Percentiles rank a stretch among this genome's conserved stretches.
These are phyloP conservation scores for Tripidium arundinaceum DNA, from an alignment of 202 grass and related monocot genomes.

Conservation along the genomic window DNA sequence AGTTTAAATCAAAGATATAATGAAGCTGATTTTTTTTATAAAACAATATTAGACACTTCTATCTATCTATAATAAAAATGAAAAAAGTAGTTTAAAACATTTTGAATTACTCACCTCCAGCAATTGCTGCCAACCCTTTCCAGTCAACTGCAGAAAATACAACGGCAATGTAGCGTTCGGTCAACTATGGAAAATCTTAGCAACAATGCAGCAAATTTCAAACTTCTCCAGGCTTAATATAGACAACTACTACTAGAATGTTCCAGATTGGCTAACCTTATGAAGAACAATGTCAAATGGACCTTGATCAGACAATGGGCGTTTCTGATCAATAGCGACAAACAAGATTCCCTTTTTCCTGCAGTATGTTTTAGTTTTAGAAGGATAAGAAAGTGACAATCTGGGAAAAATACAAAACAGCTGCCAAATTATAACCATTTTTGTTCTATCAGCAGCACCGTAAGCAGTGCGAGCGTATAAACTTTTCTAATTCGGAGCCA, in stretches of 20 bases:
- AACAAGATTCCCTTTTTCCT: slow-evolving; percentile 86
- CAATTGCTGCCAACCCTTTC: slow-evolving; percentile 76
- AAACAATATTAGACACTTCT: slow-evolving; percentile 5
- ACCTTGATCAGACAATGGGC: slow-evolving; percentile 67
- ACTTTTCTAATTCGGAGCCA: neutral
- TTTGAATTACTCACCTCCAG: slow-evolving; percentile 65
- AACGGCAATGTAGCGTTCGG: neutral
- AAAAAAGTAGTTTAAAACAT: slow-evolving; percentile 26
- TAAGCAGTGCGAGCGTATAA: neutral
- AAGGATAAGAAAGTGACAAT: slow-evolving; percentile 19
- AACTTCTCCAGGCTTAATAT: neutral
- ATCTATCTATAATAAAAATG: neutral
- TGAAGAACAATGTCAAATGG: slow-evolving; percentile 89
- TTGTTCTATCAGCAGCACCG: slow-evolving; percentile 1
- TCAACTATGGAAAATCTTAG: neutral
- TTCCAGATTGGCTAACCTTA: slow-evolving; percentile 54
- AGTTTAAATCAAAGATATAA: slow-evolving; percentile 15
- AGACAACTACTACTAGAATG: neutral
- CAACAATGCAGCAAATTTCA: neutral
- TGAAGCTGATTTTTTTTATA: neutral
- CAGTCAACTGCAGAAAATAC: slow-evolving; percentile 58
- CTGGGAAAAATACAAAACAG: neutral
- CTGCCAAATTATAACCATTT: slow-evolving; percentile 17
- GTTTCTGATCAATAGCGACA: slow-evolving; percentile 71
- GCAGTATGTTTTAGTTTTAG: slow-evolving; percentile 33